Evolutionary conservation across 2,329 filamentous ascomycete genomes (phyloP).

Genomic region (Trichoderma koningii): DNA sequence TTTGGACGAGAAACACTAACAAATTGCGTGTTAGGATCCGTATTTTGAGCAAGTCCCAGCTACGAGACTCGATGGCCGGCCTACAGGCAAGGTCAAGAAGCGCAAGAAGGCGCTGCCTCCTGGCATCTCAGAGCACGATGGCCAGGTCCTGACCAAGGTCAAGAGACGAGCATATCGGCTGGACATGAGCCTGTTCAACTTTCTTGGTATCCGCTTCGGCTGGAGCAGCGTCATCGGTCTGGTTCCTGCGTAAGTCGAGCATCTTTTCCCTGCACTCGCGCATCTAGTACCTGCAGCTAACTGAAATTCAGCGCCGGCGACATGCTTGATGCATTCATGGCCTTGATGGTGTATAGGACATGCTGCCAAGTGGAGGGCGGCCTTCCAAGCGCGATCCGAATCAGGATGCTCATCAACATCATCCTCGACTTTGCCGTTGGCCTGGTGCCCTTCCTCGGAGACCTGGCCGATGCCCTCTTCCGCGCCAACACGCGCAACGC

Average conservation of each 20-base stretch:
- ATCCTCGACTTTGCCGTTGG: conserved; percentile 72
- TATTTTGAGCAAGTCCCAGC: conserved; percentile 84
- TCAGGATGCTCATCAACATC: conserved; percentile 81
- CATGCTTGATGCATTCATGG: conserved; percentile 70
- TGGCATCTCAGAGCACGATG: conserved; percentile 82
- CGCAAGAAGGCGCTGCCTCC: conserved; percentile 80
- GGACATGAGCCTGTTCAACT: conserved; percentile 81
- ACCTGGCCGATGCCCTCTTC: conserved; percentile 70
- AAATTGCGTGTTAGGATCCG: conserved; percentile 65
- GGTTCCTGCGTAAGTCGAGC: conserved; percentile 69
- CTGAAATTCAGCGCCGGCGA: conserved; percentile 65
- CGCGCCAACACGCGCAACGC: conserved; percentile 78
- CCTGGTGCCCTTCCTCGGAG: conserved; percentile 74
- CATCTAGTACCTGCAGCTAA: background rate
- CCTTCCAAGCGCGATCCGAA: conserved; percentile 61
- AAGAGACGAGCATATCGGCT: conserved; percentile 83
- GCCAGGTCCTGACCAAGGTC: conserved; percentile 78
- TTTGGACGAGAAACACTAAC: conserved; percentile 33
- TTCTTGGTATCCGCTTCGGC: conserved; percentile 80
- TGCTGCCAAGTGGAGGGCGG: conserved; percentile 77
- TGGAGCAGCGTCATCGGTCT: conserved; percentile 87
- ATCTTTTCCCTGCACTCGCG: background rate
- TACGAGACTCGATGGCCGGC: conserved; percentile 65
- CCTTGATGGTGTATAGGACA: conserved; percentile 71
- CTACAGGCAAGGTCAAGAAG: conserved; percentile 74